A percentile compares a stretch with the other conserved stretches of the same genome.
phyloP scores from a whole-genome alignment of 2,329 filamentous ascomycete species.

The Diaporthe sp. region DNA sequence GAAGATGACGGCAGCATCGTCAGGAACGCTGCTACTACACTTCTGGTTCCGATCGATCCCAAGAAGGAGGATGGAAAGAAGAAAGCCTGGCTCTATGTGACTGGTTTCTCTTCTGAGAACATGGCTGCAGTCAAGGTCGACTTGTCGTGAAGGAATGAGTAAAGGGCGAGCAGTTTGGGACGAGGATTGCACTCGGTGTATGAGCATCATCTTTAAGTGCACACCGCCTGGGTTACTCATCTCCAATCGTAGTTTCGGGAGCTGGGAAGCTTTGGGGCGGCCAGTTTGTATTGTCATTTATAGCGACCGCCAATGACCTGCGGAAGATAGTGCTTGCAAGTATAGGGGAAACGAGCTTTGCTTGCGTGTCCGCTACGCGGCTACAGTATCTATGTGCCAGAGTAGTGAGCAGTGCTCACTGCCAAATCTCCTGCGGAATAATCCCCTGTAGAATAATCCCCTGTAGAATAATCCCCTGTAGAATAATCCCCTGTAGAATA shows the following conservation, averaged over 20 bases:
- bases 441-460: too few species aligned
- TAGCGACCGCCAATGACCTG: background rate
- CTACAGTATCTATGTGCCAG: too few species aligned
- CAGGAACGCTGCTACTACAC: conserved; percentile 60
- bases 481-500: too few species aligned
- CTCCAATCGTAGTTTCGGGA: background rate
- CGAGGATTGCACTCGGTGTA: too few species aligned
- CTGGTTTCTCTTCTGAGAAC: conserved; percentile 62
- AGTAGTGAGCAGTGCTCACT: too few species aligned
- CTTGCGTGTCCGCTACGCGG: too few species aligned
- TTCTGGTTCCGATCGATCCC: conserved; percentile 64
- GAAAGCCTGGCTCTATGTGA: conserved; percentile 67
- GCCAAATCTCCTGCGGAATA: too few species aligned
- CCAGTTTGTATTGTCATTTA: background rate
- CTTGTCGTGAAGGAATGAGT: conserved; percentile 42
- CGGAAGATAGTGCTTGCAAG: too few species aligned
- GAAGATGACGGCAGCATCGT: conserved; percentile 65
- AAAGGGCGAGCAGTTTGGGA: too few species aligned
- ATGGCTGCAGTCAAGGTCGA: conserved; percentile 64
- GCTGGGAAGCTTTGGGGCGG: background rate
- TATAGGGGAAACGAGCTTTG: too few species aligned
- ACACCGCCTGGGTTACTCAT: background rate
- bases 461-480: too few species aligned
- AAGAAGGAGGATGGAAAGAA: conserved; percentile 52
- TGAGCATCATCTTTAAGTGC: background rate